Base-by-base conservation (phyloP, 805 yeast species). In the Candida maltosa region DNA sequence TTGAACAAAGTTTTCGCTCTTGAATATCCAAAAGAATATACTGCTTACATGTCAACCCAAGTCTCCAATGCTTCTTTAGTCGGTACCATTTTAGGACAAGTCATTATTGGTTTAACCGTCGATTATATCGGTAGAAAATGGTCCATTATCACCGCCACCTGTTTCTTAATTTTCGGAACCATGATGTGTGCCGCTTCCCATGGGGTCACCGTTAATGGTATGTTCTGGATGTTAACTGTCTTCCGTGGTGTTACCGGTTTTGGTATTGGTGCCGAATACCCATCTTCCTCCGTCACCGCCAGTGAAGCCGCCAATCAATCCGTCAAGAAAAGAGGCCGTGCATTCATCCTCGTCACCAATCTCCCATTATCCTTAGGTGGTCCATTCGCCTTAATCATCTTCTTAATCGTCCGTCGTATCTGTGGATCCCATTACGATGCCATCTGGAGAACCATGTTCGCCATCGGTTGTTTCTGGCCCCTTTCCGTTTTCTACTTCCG, bases 201-300 rank as follows among this genome's bases (percentile, higher is more conserved):
- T 46, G 89, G 88, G 24, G 49, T 41, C 2, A 45, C 77, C 12
- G 51, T 50, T 22, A 65, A 80, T 2, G 87, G 87, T 8, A 75
- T 83, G 81, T 76, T 83, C 50, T 81, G 85, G 87, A 80, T 78
- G 86, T 62, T 83, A 49, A 75, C 78, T 30, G 77, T 83, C n/a
- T 65, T 76, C 41, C 70, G 91, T 55, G 91, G 91, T 47, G 69
- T 81, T 7, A 76, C 83, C 31, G 94, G 93, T 29, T 76, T 82
- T 44, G 93, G 93, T 42, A 75, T 82, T 38, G 88, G 88, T 42
- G 87, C 87, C 23, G 88, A 83, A 52, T 83, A 82, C 50, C 82
- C 84, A 8, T 79, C 84, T 1, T 76, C 81, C 15, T 76, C 86
- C 0, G 76, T 80, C 3, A 66, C 82, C 14, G 83, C 87, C 2